Percentiles rank a stretch among this genome's conserved stretches.
phyloP scores from a whole-genome alignment of 2,329 filamentous ascomycete species.

The Acarospora socialis region DNA sequence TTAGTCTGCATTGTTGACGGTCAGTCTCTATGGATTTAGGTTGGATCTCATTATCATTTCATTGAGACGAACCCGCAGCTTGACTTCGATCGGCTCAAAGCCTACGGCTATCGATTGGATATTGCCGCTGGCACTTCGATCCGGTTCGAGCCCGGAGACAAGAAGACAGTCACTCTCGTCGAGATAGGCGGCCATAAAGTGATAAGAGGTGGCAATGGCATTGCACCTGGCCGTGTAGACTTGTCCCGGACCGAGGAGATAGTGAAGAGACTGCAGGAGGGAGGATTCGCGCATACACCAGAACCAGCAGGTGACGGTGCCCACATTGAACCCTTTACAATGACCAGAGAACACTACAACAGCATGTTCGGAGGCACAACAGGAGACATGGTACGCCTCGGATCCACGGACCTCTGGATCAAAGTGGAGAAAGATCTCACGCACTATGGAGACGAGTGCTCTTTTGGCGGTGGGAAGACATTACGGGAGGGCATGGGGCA shows the following conservation, averaged over 20 bases:
- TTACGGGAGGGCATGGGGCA: slow-evolving; percentile 93
- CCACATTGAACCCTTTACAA: slow-evolving; percentile 47
- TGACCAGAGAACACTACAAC: slow-evolving; percentile 67
- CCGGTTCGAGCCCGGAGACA: slow-evolving; percentile 86
- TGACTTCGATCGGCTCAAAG: slow-evolving; percentile 67
- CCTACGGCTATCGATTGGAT: slow-evolving; percentile 77
- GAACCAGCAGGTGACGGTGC: slow-evolving; percentile 46
- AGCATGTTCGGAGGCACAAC: slow-evolving; percentile 89
- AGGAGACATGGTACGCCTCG: slow-evolving; percentile 70
- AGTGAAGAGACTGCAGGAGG: slow-evolving; percentile 48
- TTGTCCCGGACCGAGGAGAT: slow-evolving; percentile 49
- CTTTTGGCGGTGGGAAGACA: slow-evolving; percentile 90
- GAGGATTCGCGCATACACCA: slow-evolving; percentile 63
- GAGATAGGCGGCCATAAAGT: slow-evolving; percentile 70
- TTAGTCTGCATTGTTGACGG: slow-evolving; percentile 1
- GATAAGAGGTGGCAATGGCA: slow-evolving; percentile 69
- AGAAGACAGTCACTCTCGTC: slow-evolving; percentile 77
- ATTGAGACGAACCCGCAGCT: slow-evolving; percentile 86
- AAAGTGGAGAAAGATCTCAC: slow-evolving; percentile 78
- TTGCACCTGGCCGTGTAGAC: slow-evolving; percentile 63
- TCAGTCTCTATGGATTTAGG: slow-evolving; percentile 25
- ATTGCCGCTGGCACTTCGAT: slow-evolving; percentile 85
- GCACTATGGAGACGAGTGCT: slow-evolving; percentile 80
- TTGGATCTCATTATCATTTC: slow-evolving; percentile 92
- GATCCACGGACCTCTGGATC: slow-evolving; percentile 78